These are phyloP conservation scores for Peribolospora kevripleyi DNA, from an alignment of 768 basidiomycete genomes.

Conservation along the genomic window DNA sequence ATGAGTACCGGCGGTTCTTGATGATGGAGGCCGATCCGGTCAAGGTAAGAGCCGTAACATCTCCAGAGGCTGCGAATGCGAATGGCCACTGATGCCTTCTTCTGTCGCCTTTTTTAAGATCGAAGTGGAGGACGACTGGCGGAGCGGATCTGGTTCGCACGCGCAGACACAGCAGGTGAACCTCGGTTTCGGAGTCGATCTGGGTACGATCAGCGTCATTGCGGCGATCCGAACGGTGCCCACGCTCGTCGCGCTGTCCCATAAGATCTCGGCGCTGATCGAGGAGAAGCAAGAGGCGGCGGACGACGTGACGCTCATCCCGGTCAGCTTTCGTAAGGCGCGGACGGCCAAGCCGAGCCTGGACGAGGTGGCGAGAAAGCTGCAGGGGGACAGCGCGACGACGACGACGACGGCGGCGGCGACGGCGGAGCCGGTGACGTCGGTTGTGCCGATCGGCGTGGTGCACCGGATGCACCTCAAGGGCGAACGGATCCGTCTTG, in stretches of 20 bases:
- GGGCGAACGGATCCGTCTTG: constrained; percentile 38
- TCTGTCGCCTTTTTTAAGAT: constrained; percentile 16
- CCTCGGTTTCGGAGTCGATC: constrained; percentile 49
- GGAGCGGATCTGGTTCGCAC: constrained; percentile 23
- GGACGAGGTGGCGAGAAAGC: neutral
- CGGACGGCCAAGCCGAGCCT: neutral
- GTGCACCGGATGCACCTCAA: constrained; percentile 50
- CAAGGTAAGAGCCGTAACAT: no score
- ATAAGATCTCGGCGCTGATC: constrained; percentile 50
- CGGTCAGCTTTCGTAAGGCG: neutral
- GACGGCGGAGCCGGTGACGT: constrained; percentile 58
- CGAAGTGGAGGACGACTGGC: constrained; percentile 63
- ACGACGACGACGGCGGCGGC: no score
- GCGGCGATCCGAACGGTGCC: constrained; percentile 54
- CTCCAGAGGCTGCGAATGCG: no score
- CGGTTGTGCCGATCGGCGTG: constrained; percentile 44
- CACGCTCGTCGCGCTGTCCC: constrained; percentile 43
- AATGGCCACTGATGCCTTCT: no score
- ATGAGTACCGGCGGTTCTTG: no score
- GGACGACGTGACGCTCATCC: constrained; percentile 24
- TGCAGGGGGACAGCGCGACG: neutral
- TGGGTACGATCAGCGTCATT: constrained; percentile 40
- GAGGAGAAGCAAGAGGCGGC: constrained; percentile 51
- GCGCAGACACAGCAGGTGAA: constrained; percentile 25
- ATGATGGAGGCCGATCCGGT: no score